Conservation (phyloP, 768 basidiomycete species). For the Tremella fuciformis region DNA sequence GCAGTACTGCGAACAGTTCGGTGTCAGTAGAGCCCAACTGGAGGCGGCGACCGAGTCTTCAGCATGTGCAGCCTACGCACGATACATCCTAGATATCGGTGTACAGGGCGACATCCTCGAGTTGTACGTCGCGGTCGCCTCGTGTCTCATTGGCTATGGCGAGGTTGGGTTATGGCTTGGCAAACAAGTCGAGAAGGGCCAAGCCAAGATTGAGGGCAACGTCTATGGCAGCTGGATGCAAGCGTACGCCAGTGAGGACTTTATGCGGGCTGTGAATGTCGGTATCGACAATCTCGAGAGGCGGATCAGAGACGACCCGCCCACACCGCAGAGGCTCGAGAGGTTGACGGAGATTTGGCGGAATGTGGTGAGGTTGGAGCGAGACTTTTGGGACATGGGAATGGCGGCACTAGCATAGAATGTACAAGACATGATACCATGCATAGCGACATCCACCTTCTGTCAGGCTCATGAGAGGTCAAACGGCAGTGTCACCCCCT, state of each 20-base stretch:
- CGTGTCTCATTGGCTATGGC: constrained; percentile 87
- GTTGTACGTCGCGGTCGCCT: constrained; percentile 74
- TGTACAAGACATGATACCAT: too few species aligned
- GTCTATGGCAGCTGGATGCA: constrained; percentile 61
- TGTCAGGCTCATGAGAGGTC: not conserved
- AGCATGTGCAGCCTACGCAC: constrained; percentile 79
- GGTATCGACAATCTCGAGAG: constrained; percentile 77
- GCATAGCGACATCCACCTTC: too few species aligned
- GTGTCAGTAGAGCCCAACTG: constrained; percentile 63
- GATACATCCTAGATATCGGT: constrained; percentile 77
- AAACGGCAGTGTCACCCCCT: constrained; percentile 15
- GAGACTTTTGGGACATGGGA: constrained; percentile 81
- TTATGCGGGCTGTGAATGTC: constrained; percentile 67
- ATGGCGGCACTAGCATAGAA: constrained; percentile 30
- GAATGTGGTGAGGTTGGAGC: constrained; percentile 72
- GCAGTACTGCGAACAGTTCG: constrained; percentile 68
- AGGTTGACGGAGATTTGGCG: constrained; percentile 74
- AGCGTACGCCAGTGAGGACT: constrained; percentile 71
- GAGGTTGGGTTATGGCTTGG: constrained; percentile 84
- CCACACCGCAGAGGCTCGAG: constrained; percentile 60
- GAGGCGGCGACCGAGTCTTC: constrained; percentile 64
- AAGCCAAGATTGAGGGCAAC: constrained; percentile 60
- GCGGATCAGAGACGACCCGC: constrained; percentile 62
- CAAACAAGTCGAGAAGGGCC: constrained; percentile 59
- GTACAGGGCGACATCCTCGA: constrained; percentile 71